Conservation (phyloP, 2,329 filamentous ascomycete genomes). For the Aspergillus cejpii region DNA sequence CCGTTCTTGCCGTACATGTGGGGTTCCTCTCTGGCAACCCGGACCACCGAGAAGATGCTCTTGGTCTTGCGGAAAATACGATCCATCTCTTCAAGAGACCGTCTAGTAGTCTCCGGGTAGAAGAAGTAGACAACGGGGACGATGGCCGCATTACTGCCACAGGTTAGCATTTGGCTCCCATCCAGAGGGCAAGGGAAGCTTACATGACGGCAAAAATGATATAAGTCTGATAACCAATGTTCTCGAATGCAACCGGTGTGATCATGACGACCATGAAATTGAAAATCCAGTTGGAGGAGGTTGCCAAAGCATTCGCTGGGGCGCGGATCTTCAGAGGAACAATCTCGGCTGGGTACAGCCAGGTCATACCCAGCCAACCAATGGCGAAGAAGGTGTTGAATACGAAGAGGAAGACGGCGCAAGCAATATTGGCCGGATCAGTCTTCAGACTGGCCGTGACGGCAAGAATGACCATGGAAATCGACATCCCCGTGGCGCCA, state of each 20-base stretch:
- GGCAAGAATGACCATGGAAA: conserved; percentile 58
- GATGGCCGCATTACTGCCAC: conserved; percentile 46
- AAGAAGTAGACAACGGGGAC: conserved; percentile 55
- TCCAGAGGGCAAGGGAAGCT: conserved; percentile 14
- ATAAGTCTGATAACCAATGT: conserved; percentile 51
- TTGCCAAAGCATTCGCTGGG: conserved; percentile 58
- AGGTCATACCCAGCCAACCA: conserved; percentile 58
- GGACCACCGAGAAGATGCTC: conserved; percentile 46
- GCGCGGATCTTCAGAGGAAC: conserved; percentile 54
- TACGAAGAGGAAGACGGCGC: conserved; percentile 48
- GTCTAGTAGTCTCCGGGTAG: conserved; percentile 55
- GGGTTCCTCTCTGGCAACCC: conserved; percentile 47
- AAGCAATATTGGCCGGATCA: conserved; percentile 21
- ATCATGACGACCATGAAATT: conserved; percentile 64
- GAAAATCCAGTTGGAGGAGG: conserved; percentile 55
- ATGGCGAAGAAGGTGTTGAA: conserved; percentile 64
- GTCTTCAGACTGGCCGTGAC: conserved; percentile 23
- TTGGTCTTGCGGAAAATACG: conserved; percentile 56
- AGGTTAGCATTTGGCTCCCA: conserved; percentile 6
- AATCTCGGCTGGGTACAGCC: conserved; percentile 47
- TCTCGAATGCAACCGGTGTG: conserved; percentile 54
- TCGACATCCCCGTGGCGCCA: conserved; percentile 57
- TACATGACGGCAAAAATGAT: conserved; percentile 52
- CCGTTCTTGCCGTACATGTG: conserved; percentile 54
- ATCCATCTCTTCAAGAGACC: conserved; percentile 63